Percentiles rank a stretch among this genome's conserved stretches.
Conservation (phyloP, 805 yeast species). For the Candida qinlingensis region DNA sequence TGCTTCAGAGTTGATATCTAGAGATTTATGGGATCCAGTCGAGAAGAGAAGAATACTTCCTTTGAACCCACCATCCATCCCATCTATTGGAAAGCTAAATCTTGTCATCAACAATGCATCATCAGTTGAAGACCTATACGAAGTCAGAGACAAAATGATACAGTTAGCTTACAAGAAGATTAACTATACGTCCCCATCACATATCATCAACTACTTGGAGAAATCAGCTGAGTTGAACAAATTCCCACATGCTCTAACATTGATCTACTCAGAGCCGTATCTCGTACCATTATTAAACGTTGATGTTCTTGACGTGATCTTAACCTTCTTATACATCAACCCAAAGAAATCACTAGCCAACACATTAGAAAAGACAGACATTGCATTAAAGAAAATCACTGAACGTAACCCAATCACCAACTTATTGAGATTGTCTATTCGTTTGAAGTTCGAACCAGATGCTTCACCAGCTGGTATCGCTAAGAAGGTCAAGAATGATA, state of each 20-base stretch:
- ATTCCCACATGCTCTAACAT: conserved; percentile 20
- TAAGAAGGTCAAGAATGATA: conserved; percentile 1
- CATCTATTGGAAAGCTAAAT: conserved; percentile 23
- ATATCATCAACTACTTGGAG: conserved; percentile 17
- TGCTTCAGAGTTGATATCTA: conserved; percentile 31
- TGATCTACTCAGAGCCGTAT: conserved; percentile 13
- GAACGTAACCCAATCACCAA: conserved; percentile 11
- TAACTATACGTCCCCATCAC: conserved; percentile 16
- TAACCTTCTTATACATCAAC: conserved; percentile 20
- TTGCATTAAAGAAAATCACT: conserved; percentile 11
- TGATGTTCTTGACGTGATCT: conserved; percentile 17
- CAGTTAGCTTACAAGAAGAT: conserved; percentile 17
- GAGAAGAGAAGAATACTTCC: conserved; percentile 30
- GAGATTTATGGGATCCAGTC: conserved; percentile 34
- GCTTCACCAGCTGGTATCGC: conserved; percentile 9
- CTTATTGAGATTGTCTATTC: conserved; percentile 16
- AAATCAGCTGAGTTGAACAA: conserved; percentile 19
- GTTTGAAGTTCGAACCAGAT: conserved; percentile 8
- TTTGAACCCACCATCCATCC: conserved; percentile 26
- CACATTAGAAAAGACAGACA: conserved; percentile 10
- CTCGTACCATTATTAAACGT: conserved; percentile 9
- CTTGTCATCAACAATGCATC: conserved; percentile 22
- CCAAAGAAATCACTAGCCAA: conserved; percentile 13
- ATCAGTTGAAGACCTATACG: conserved; percentile 16
- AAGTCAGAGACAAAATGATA: conserved; percentile 12